Percentiles rank a stretch among this genome's conserved stretches.
Conservation (phyloP, 1,284 basidiomycete genomes). For the Quambalaria eucalypti region DNA sequence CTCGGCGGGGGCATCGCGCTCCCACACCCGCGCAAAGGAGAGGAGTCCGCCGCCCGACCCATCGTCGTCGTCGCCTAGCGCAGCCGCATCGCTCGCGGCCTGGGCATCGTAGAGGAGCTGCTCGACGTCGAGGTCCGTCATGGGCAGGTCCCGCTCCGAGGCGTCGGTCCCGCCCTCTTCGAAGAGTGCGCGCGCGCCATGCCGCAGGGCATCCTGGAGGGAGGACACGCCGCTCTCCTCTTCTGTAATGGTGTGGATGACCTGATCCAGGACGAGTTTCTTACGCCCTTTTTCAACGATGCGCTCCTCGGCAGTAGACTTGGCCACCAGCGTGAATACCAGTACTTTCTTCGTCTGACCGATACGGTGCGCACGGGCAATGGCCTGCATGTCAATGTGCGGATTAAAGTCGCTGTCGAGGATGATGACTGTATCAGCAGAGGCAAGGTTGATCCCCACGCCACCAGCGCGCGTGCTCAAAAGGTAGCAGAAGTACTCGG, state of each 20-base stretch:
- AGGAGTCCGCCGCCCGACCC: constrained; percentile 25
- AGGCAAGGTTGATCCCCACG: constrained; percentile 49
- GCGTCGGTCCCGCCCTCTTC: constrained; percentile 37
- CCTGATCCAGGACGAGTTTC: constrained; percentile 46
- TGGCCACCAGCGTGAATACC: constrained; percentile 48
- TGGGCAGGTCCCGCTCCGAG: constrained; percentile 37
- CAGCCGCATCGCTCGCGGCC: constrained; percentile 9
- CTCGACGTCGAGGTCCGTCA: constrained; percentile 43
- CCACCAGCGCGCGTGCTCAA: constrained; percentile 48
- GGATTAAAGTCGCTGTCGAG: constrained; percentile 86
- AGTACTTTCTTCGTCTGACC: constrained; percentile 48
- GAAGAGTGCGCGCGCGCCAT: constrained; percentile 46
- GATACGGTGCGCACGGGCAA: constrained; percentile 71
- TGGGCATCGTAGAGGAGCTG: constrained; percentile 36
- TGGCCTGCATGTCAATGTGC: constrained; percentile 72
- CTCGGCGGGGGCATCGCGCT: constrained; percentile 17
- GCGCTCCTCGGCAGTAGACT: constrained; percentile 47
- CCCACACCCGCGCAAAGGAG: constrained; percentile 46
- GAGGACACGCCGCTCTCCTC: constrained; percentile 31
- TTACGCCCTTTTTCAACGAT: constrained; percentile 43
- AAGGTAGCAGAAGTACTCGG: constrained; percentile 53
- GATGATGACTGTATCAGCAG: constrained; percentile 76
- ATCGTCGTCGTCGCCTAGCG: constrained; percentile 5
- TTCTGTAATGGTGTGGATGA: constrained; percentile 39
- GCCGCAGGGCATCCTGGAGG: constrained; percentile 44